A percentile compares a stretch with the other conserved stretches of the same genome.
Conservation (phyloP, 208 protist species). For the Leishmania mexicana region DNA sequence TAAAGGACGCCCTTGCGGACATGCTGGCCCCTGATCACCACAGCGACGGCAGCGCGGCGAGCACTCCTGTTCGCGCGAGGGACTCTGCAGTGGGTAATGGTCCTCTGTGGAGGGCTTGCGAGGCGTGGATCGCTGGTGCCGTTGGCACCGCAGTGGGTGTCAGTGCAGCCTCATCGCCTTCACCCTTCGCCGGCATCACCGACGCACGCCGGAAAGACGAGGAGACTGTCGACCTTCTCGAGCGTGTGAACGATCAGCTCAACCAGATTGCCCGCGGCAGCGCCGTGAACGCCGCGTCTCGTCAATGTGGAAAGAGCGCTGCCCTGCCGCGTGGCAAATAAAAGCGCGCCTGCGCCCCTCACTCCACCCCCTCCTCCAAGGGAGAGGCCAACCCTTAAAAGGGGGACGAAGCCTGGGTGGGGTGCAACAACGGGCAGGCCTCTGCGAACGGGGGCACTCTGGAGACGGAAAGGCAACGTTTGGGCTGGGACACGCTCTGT, state of each 20-base stretch:
- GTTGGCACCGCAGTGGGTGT: background rate
- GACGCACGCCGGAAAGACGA: background rate
- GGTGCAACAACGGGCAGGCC: background rate
- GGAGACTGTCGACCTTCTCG: background rate
- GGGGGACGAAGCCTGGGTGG: background rate
- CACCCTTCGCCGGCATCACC: conserved; percentile 11
- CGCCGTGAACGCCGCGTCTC: background rate
- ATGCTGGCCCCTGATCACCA: background rate
- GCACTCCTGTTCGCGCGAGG: background rate
- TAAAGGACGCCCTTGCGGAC: background rate
- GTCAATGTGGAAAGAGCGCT: background rate
- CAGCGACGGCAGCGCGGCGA: conserved; percentile 5
- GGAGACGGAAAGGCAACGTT: background rate
- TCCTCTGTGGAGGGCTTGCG: background rate
- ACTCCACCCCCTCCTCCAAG: background rate
- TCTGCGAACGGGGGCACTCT: background rate
- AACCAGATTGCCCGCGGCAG: conserved; percentile 19
- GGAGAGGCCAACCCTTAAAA: background rate
- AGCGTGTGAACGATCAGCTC: conserved; percentile 26
- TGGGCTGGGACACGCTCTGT: background rate
- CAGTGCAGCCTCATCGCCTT: background rate
- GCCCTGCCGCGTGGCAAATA: background rate
- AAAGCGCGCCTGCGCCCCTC: background rate
- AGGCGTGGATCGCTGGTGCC: background rate
- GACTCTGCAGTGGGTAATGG: background rate